A percentile compares a stretch with the other conserved stretches of the same genome.
phyloP scores from a whole-genome alignment of 257 asterid species.

The Schizonepeta tenuifolia region DNA sequence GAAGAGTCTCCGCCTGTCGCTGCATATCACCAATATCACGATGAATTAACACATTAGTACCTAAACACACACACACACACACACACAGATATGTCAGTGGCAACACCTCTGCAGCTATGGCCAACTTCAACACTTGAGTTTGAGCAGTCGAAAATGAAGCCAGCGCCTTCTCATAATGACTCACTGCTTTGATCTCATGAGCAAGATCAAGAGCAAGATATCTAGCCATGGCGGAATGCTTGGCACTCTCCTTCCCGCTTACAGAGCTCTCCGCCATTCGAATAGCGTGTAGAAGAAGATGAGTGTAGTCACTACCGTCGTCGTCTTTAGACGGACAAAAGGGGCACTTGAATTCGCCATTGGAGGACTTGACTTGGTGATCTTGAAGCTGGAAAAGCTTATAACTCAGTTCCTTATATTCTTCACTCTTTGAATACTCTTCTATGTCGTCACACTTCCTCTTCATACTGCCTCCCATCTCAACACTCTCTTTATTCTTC shows the following conservation, averaged over 20 bases:
- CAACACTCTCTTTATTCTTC: too few species aligned
- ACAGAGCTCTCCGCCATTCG: background rate
- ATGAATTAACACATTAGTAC: too few species aligned
- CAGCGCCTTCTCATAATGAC: too few species aligned
- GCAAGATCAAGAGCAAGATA: constrained; percentile 25
- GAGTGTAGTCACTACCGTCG: background rate
- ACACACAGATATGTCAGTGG: too few species aligned
- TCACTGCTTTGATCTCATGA: background rate
- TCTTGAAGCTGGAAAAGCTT: constrained; percentile 17
- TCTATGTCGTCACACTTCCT: constrained; percentile 1
- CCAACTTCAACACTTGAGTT: background rate
- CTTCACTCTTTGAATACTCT: background rate
- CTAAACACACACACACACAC: too few species aligned
- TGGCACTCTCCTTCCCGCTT: constrained; percentile 3
- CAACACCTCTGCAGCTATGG: background rate
- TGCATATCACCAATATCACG: too few species aligned
- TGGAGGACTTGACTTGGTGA: background rate
- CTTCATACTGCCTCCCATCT: background rate
- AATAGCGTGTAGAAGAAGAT: constrained; percentile 20
- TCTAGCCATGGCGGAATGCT: constrained; percentile 25
- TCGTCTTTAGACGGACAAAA: background rate
- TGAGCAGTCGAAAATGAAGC: too few species aligned
- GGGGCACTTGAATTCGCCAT: constrained; percentile 18
- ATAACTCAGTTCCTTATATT: background rate
- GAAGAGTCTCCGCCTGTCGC: background rate